Evolutionary conservation across 73 alveolate species (phyloP).

Genomic region (Paramecium bursaria): DNA sequence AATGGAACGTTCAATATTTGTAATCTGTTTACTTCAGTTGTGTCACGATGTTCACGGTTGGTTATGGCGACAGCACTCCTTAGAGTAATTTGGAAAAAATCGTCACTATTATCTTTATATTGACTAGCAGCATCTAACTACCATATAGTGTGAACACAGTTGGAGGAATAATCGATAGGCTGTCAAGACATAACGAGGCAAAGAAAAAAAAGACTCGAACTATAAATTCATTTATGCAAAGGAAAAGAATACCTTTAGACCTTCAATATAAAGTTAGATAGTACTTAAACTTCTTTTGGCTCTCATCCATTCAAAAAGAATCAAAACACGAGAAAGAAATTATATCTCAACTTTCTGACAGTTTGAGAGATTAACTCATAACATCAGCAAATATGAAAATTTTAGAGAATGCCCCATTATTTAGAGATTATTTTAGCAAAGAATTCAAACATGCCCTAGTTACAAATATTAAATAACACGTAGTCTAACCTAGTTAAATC

Average conservation of each 20-base stretch:
- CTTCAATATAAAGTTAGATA: constrained; percentile 66
- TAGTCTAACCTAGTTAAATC: not conserved
- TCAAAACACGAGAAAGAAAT: constrained; percentile 1
- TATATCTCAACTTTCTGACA: constrained; percentile 37
- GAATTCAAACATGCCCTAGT: constrained; percentile 3
- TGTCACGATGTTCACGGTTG: constrained; percentile 82
- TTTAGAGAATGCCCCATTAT: constrained; percentile 14
- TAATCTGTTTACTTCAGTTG: constrained; percentile 75
- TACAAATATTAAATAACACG: not conserved
- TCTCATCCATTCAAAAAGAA: constrained; percentile 8
- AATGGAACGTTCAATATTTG: constrained; percentile 62
- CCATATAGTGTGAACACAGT: constrained; percentile 84
- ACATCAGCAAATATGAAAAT: constrained; percentile 1
- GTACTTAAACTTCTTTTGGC: constrained; percentile 77
- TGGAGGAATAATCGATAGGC: constrained; percentile 66
- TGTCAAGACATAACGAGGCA: constrained; percentile 67
- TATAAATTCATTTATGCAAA: constrained; percentile 68
- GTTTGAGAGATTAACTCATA: not conserved
- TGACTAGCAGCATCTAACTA: constrained; percentile 80
- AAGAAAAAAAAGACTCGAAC: constrained; percentile 72
- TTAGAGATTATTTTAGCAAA: constrained; percentile 9
- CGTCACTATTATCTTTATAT: constrained; percentile 69
- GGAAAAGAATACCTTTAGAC: constrained; percentile 70
- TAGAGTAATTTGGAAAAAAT: constrained; percentile 68
- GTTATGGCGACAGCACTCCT: constrained; percentile 81